phyloP scores from a whole-genome alignment of 768 basidiomycete genomes.

The Phylloporus rhodoxanthus region DNA sequence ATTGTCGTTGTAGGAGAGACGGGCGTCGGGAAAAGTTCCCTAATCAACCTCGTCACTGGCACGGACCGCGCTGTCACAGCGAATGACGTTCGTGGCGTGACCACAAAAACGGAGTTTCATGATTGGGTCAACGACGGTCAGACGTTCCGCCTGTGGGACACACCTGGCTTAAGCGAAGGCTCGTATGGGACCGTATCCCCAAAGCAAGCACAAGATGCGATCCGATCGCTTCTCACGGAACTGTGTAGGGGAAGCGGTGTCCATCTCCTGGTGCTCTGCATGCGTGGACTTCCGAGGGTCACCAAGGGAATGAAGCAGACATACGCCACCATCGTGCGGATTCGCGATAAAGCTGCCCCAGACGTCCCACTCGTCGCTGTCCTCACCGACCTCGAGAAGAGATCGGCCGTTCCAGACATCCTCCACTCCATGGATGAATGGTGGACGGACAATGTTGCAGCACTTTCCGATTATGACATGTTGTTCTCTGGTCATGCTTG shows the following conservation, averaged over 20 bases:
- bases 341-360: constrained; percentile 16
- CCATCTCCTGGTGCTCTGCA: constrained; percentile 25
- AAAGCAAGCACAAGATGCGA: constrained; percentile 21
- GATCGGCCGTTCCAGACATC: constrained; percentile 11
- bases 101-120: constrained; percentile 17
- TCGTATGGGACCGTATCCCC: constrained; percentile 20
- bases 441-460: constrained; percentile 32
- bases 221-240: constrained; percentile 24
- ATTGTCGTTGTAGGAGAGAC: constrained; percentile 27
- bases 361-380: constrained; percentile 22
- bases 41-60: constrained; percentile 27
- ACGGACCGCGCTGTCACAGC: constrained; percentile 18
- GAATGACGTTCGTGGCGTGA: constrained; percentile 21
- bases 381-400: constrained; percentile 32
- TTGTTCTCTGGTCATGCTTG: constrained; percentile 25
- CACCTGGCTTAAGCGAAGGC: constrained; percentile 28
- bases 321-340: constrained; percentile 18
- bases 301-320: constrained; percentile 27
- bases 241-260: constrained; percentile 15
- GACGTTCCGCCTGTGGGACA: constrained; percentile 29
- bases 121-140: constrained; percentile 11
- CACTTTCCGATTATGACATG: constrained; percentile 30
- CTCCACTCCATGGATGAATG: constrained; percentile 32
- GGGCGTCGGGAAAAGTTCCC: constrained; percentile 28
- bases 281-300: constrained; percentile 22